A percentile compares a stretch with the other conserved stretches of the same genome.
Evolutionary conservation across 1,284 basidiomycete genomes (phyloP).

Genomic region (Meira nashicola): DNA sequence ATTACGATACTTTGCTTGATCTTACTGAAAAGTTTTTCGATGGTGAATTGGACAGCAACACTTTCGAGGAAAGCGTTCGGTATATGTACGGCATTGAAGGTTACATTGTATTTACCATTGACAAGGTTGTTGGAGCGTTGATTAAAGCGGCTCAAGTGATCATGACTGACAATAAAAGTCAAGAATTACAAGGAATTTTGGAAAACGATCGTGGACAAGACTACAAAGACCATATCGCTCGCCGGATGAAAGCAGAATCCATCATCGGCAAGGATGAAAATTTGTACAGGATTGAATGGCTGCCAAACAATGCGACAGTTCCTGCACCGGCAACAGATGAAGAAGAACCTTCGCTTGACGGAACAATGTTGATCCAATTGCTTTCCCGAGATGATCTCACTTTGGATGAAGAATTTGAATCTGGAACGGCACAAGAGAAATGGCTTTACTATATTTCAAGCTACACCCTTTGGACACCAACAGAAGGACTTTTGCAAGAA

Average conservation of each 20-base stretch:
- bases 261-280: slow-evolving; percentile 83
- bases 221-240: slow-evolving; percentile 63
- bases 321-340: not conserved
- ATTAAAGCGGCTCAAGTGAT: slow-evolving; percentile 63
- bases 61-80: slow-evolving; percentile 90
- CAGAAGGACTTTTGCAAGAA: slow-evolving; percentile 44
- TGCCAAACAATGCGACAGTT: slow-evolving; percentile 43
- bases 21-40: slow-evolving; percentile 92
- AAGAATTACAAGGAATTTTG: slow-evolving; percentile 75
- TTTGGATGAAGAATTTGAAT: slow-evolving; percentile 63
- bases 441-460: slow-evolving; percentile 88
- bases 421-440: slow-evolving; percentile 69
- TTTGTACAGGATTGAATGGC: slow-evolving; percentile 87
- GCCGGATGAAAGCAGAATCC: slow-evolving; percentile 74
- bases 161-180: slow-evolving; percentile 72
- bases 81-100: slow-evolving; percentile 96
- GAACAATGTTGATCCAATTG: slow-evolving; percentile 74
- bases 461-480: slow-evolving; percentile 59
- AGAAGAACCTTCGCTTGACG: slow-evolving; percentile 51
- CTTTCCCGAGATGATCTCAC: slow-evolving; percentile 83
- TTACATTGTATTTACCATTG: slow-evolving; percentile 86
- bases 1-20: slow-evolving; percentile 83
- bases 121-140: slow-evolving; percentile 70
- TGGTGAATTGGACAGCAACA: slow-evolving; percentile 78
- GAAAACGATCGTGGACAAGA: slow-evolving; percentile 65